These are phyloP conservation scores for Aspergillus novoparasiticus DNA, from an alignment of 2,329 filamentous ascomycete genomes.

Conservation along the genomic window DNA sequence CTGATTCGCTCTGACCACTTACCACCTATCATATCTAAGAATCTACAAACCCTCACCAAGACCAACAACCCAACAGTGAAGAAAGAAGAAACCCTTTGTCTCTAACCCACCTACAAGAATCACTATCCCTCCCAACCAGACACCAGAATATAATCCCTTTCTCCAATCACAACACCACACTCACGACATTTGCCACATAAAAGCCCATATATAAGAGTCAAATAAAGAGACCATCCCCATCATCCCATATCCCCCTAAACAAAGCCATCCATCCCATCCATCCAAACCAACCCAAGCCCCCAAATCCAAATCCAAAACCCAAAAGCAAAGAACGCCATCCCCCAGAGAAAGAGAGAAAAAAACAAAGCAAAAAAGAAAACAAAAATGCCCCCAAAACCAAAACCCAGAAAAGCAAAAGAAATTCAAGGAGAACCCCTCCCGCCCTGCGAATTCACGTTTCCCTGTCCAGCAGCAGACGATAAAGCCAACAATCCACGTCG, in stretches of 20 bases:
- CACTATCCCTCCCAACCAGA: background rate
- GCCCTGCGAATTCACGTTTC: conserved; percentile 19
- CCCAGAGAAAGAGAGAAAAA: background rate
- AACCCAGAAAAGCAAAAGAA: background rate
- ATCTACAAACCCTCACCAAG: background rate
- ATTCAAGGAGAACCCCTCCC: background rate
- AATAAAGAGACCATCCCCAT: background rate
- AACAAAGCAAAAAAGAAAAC: background rate
- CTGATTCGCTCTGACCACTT: background rate
- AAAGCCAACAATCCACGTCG: conserved; percentile 4
- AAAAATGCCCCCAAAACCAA: background rate
- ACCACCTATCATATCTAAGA: background rate
- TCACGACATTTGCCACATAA: background rate
- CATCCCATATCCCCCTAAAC: background rate
- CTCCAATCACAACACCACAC: background rate
- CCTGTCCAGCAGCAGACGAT: conserved; percentile 10
- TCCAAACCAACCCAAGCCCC: background rate
- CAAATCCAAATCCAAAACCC: too few relatives aligned
- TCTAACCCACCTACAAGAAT: background rate
- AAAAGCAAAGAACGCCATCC: background rate
- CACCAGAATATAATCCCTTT: background rate
- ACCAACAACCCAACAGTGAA: background rate
- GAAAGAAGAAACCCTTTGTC: background rate
- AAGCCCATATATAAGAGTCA: background rate
- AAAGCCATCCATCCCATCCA: background rate